Evolutionary conservation across 768 basidiomycete genomes (phyloP).

Genomic region (Russula compacta): DNA sequence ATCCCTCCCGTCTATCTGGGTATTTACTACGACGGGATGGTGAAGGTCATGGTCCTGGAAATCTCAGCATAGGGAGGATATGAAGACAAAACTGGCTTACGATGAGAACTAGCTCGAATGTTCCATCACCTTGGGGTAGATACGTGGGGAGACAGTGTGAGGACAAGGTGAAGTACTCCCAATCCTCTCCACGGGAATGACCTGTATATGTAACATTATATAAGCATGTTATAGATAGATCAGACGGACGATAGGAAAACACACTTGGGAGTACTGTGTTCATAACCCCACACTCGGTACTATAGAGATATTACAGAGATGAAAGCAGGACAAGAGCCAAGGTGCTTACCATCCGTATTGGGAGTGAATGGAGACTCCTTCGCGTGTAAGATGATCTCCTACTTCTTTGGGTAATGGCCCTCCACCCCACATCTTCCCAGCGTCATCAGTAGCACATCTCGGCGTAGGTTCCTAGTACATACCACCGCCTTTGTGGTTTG

Average conservation of each 20-base stretch:
- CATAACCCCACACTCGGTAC: slow-evolving; percentile 21
- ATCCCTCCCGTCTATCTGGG: slow-evolving; percentile 28
- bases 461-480: neutral
- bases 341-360: slow-evolving; percentile 21
- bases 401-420: slow-evolving; percentile 23
- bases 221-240: neutral
- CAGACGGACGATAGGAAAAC: neutral
- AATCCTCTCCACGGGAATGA: slow-evolving; percentile 20
- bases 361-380: slow-evolving; percentile 22
- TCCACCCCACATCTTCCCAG: slow-evolving; percentile 25
- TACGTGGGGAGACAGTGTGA: slow-evolving; percentile 17
- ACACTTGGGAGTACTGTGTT: slow-evolving; percentile 20
- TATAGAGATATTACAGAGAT: neutral
- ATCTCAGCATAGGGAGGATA: neutral
- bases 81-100: slow-evolving; percentile 5
- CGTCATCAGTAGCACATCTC: neutral
- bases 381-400: slow-evolving; percentile 21
- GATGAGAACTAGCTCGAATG: slow-evolving; percentile 21
- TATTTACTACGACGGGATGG: slow-evolving; percentile 26
- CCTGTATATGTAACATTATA: neutral
- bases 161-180: slow-evolving; percentile 22
- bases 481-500: slow-evolving; percentile 21
- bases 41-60: slow-evolving; percentile 20
- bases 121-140: slow-evolving; percentile 19
- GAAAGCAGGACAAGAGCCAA: neutral